phyloP scores from a whole-genome alignment of 805 yeast genomes.

The Schwanniomyces yamadae region DNA sequence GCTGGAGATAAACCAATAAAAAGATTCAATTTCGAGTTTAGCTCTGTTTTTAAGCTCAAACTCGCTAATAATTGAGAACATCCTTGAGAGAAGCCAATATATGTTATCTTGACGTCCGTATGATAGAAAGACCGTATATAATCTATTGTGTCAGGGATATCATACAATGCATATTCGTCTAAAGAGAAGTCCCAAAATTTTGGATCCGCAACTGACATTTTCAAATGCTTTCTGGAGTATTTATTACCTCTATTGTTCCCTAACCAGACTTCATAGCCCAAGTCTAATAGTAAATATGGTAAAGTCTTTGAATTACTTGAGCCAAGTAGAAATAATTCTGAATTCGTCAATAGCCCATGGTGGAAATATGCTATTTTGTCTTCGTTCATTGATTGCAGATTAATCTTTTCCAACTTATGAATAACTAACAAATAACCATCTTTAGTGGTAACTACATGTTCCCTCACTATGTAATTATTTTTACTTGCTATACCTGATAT shows the following conservation, averaged over 20 bases:
- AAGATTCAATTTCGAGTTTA: constrained; percentile 19
- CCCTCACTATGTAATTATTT: constrained; percentile 24
- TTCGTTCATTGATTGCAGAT: background rate
- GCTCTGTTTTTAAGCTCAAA: constrained; percentile 23
- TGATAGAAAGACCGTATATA: constrained; percentile 21
- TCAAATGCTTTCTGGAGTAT: constrained; percentile 30
- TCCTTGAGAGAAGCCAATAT: constrained; percentile 32
- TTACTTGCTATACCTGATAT: constrained; percentile 23
- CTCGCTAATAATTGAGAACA: constrained; percentile 33
- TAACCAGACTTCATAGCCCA: constrained; percentile 25
- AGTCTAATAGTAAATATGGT: constrained; percentile 20
- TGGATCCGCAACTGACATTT: constrained; percentile 20
- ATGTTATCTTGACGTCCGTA: constrained; percentile 17
- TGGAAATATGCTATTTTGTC: constrained; percentile 28
- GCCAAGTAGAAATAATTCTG: constrained; percentile 38
- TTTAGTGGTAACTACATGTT: constrained; percentile 29
- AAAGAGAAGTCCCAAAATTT: constrained; percentile 31
- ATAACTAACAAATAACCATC: constrained; percentile 29
- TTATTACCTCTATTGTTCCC: constrained; percentile 29
- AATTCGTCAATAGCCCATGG: constrained; percentile 31
- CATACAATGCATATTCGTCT: constrained; percentile 32
- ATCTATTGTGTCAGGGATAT: constrained; percentile 26
- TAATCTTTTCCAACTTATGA: constrained; percentile 23
- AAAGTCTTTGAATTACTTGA: constrained; percentile 19
- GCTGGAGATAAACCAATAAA: constrained; percentile 33